Conservation (phyloP, 371 early-diverging fungal species). For the Mucor mucedo region DNA sequence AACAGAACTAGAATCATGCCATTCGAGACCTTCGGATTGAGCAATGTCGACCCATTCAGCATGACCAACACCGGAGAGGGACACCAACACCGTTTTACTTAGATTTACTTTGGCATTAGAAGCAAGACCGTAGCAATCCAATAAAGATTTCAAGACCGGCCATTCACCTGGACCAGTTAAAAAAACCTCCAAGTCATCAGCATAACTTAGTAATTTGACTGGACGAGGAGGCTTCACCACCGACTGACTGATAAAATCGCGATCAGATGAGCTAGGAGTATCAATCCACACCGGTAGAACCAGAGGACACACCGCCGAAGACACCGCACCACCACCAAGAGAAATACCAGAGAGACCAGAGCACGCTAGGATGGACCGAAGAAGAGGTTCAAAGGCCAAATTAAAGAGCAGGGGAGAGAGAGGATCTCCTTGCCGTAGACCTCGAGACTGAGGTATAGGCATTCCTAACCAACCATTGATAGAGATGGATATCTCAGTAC, state of each 20-base stretch:
- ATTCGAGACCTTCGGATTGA: neutral
- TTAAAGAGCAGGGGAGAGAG: constrained; percentile 24
- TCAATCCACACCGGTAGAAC: constrained; percentile 3
- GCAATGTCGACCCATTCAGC: neutral
- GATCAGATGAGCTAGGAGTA: constrained; percentile 9
- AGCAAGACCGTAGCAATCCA: constrained; percentile 2
- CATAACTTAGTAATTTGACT: constrained; percentile 26
- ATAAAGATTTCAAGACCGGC: neutral
- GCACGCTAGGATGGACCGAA: neutral
- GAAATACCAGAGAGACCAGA: neutral
- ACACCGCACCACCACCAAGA: too few relatives aligned
- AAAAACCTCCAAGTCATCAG: constrained; percentile 29
- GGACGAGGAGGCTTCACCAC: constrained; percentile 10
- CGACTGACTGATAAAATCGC: neutral
- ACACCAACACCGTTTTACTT: constrained; percentile 13
- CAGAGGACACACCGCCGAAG: neutral
- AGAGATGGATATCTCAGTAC: neutral
- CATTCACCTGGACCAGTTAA: constrained; percentile 11
- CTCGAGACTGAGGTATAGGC: constrained; percentile 6
- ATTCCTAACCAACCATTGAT: constrained; percentile 18
- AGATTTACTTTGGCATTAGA: constrained; percentile 24
- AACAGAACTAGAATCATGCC: neutral
- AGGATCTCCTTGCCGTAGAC: constrained; percentile 24
- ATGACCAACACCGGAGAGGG: constrained; percentile 7
- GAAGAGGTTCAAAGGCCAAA: constrained; percentile 17